A percentile compares a stretch with the other conserved stretches of the same genome.
These are phyloP conservation scores for Populus hybrid DNA, from an alignment of 441 rosid genomes.

Conservation along the genomic window DNA sequence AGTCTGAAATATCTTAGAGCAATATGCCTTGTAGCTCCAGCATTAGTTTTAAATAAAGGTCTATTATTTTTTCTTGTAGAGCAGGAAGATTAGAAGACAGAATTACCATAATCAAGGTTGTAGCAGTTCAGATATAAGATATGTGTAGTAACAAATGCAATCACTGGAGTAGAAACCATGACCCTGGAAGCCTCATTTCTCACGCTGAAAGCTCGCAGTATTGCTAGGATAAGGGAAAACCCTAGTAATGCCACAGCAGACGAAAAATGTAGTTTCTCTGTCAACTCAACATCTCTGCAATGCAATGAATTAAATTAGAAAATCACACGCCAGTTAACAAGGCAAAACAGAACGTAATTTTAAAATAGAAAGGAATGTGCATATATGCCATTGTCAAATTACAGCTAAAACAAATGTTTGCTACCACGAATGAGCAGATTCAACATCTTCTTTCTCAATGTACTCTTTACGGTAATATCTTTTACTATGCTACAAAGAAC, in stretches of 20 bases:
- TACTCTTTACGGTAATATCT: neutral
- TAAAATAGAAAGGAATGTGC: neutral
- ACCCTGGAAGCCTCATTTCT: conserved; percentile 82
- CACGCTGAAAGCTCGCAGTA: conserved; percentile 67
- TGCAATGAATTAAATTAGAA: conserved; percentile 29
- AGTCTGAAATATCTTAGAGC: neutral
- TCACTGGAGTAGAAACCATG: conserved; percentile 87
- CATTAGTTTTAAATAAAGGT: neutral
- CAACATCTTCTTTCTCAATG: neutral
- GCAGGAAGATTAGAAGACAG: neutral
- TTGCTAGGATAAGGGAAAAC: conserved; percentile 66
- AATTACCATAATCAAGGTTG: conserved; percentile 72
- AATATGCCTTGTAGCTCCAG: neutral
- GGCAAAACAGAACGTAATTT: neutral
- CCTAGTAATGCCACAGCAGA: conserved; percentile 89
- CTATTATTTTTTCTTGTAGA: neutral
- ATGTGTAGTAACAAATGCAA: conserved; percentile 85
- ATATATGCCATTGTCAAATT: neutral
- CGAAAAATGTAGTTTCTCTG: conserved; percentile 81
- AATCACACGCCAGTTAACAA: conserved; percentile 11
- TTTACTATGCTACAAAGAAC: neutral
- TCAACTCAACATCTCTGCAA: conserved; percentile 76
- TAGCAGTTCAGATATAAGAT: conserved; percentile 83
- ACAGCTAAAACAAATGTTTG: neutral
- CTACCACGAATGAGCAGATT: neutral